These are phyloP conservation scores for Onygenales sp. DNA, from an alignment of 2,329 filamentous ascomycete genomes.

Conservation along the genomic window DNA sequence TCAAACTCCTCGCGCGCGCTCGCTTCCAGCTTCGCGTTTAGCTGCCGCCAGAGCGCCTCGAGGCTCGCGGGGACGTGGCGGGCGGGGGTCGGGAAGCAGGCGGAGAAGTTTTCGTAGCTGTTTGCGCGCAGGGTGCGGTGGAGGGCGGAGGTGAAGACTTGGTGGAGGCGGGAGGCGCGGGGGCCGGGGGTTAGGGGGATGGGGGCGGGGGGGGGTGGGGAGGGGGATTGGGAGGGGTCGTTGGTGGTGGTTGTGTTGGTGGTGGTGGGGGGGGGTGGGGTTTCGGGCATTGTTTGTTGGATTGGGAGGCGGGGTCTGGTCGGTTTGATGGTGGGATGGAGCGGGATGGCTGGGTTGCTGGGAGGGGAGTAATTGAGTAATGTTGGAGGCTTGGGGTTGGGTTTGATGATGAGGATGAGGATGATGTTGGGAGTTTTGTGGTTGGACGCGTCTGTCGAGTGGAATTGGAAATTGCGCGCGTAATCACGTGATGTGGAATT, in stretches of 20 bases:
- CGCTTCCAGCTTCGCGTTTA: conserved; percentile 49
- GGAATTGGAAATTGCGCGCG: too few species aligned
- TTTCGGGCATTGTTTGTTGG: too few species aligned
- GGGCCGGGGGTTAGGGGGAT: conserved; percentile 47
- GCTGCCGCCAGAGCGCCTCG: conserved; percentile 48
- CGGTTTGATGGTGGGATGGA: too few species aligned
- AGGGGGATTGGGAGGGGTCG: conserved; percentile 31
- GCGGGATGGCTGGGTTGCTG: too few species aligned
- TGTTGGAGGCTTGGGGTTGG: too few species aligned
- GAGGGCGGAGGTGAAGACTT: conserved; percentile 51
- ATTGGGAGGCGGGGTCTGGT: too few species aligned
- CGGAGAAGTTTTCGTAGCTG: conserved; percentile 51
- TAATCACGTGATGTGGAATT: too few species aligned
- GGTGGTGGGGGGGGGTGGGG: neutral
- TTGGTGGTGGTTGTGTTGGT: conserved; percentile 9
- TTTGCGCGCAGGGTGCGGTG: conserved; percentile 52
- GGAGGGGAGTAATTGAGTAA: too few species aligned
- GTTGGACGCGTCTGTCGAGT: too few species aligned
- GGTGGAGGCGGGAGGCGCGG: conserved; percentile 50
- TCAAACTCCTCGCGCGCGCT: conserved; percentile 52
- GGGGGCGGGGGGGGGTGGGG: conserved; percentile 45
- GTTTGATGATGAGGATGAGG: too few species aligned
- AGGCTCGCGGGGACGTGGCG: conserved; percentile 47
- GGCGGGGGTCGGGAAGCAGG: conserved; percentile 55
- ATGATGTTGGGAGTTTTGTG: too few species aligned